Conservation (phyloP, 768 basidiomycete species). For the Boletales sp. region DNA sequence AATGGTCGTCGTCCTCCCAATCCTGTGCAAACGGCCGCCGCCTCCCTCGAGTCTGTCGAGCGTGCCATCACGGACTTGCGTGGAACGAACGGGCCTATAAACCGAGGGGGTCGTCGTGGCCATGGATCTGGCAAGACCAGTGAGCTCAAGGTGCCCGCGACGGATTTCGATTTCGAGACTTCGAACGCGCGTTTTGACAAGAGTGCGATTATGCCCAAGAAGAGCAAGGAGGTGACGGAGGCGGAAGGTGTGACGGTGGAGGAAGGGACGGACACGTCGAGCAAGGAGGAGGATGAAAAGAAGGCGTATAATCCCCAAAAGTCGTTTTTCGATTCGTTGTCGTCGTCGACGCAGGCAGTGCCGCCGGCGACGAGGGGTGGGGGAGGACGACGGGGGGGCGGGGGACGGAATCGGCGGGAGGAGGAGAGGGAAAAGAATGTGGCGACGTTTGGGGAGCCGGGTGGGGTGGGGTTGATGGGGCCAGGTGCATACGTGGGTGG, state of each 20-base stretch:
- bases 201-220: slow-evolving; percentile 44
- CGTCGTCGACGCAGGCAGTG: slow-evolving; percentile 43
- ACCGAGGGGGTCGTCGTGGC: slow-evolving; percentile 39
- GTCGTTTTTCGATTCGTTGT: slow-evolving; percentile 78
- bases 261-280: slow-evolving; percentile 21
- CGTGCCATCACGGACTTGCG: slow-evolving; percentile 52
- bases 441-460: slow-evolving; percentile 84
- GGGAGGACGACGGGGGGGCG: slow-evolving; percentile 41
- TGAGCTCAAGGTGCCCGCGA: slow-evolving; percentile 57
- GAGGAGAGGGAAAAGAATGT: slow-evolving; percentile 84
- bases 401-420: slow-evolving; percentile 68
- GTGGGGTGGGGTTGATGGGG: slow-evolving; percentile 72
- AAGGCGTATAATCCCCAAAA: slow-evolving; percentile 72
- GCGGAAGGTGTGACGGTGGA: slow-evolving; percentile 33
- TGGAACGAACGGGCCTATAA: slow-evolving; percentile 32
- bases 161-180: slow-evolving; percentile 80
- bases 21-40: slow-evolving; percentile 67
- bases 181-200: slow-evolving; percentile 84
- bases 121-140: slow-evolving; percentile 30
- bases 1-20: slow-evolving; percentile 37
- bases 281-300: slow-evolving; percentile 38
- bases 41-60: slow-evolving; percentile 71
- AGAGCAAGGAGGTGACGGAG: slow-evolving; percentile 26
- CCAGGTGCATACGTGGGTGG: slow-evolving; percentile 78
- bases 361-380: slow-evolving; percentile 35